A percentile compares a stretch with the other conserved stretches of the same genome.
phyloP scores from a whole-genome alignment of 2,329 filamentous ascomycete genomes.

The Fusarium xyrophilum region DNA sequence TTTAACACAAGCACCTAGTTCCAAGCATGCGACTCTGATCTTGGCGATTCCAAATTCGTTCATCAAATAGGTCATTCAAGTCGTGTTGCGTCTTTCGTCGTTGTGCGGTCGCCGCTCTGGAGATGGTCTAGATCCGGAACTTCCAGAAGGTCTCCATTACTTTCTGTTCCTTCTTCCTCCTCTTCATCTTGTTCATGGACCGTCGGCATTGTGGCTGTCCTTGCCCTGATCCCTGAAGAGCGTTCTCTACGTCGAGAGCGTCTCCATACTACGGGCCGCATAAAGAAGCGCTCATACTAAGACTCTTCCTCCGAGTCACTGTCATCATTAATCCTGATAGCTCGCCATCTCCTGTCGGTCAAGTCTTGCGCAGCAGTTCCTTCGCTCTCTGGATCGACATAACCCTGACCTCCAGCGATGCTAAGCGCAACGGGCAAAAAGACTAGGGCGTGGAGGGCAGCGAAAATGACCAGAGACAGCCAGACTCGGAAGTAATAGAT shows the following conservation, averaged over 20 bases:
- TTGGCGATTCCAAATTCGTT: background rate
- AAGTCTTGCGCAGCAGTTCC: constrained; percentile 91
- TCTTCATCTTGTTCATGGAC: background rate
- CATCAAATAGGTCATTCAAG: background rate
- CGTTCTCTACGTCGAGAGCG: background rate
- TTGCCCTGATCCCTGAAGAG: background rate
- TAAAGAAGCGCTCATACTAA: constrained; percentile 38
- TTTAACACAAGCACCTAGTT: background rate
- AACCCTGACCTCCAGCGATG: constrained; percentile 84
- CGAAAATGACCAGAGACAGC: constrained; percentile 89
- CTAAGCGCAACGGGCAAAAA: constrained; percentile 91
- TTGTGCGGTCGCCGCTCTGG: background rate
- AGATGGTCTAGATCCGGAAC: background rate
- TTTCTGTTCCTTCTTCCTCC: background rate
- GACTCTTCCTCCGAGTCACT: constrained; percentile 77
- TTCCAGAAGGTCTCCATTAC: background rate
- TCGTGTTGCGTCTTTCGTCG: background rate
- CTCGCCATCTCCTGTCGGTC: constrained; percentile 77
- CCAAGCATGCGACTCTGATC: background rate
- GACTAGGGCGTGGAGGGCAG: constrained; percentile 84
- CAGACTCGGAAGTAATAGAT: constrained; percentile 99
- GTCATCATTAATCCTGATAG: constrained; percentile 75
- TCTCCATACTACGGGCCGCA: background rate
- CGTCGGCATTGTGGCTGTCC: background rate
- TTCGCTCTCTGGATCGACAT: constrained; percentile 84